These are phyloP conservation scores for Boletus vermiculosoides DNA, from an alignment of 768 basidiomycete genomes.

Conservation along the genomic window DNA sequence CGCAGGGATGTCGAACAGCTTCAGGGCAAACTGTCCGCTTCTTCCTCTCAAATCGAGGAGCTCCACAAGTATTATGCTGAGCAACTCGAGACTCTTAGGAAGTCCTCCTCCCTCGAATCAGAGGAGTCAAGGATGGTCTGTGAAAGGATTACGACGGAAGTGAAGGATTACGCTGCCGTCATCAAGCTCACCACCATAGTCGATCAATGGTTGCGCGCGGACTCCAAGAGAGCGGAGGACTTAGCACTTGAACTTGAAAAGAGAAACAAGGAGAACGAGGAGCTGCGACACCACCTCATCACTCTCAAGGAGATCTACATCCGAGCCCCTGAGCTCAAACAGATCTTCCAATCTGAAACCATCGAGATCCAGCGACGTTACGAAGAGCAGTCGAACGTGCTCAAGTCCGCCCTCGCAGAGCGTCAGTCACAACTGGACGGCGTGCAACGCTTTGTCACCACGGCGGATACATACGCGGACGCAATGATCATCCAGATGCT, in stretches of 20 bases:
- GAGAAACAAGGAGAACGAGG: constrained; percentile 12
- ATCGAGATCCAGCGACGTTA: constrained; percentile 2
- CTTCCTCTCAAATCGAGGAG: too few relatives aligned
- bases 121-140: background rate
- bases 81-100: too few relatives aligned
- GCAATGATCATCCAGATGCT: constrained; percentile 2
- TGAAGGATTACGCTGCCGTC: constrained; percentile 1
- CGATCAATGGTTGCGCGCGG: constrained; percentile 11
- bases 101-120: background rate
- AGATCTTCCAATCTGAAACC: constrained; percentile 12
- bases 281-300: background rate
- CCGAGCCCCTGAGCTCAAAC: constrained; percentile 6
- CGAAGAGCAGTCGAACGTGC: background rate
- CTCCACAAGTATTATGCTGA: too few relatives aligned
- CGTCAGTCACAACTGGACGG: constrained; percentile 1
- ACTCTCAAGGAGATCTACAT: constrained; percentile 10
- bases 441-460: constrained; percentile 3
- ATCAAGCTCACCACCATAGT: constrained; percentile 8
- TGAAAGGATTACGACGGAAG: background rate
- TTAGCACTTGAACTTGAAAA: constrained; percentile 2
- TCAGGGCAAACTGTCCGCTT: too few relatives aligned
- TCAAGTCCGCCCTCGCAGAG: background rate
- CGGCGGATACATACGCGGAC: constrained; percentile 10
- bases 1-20: too few relatives aligned
- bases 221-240: constrained; percentile 3